Evolutionary conservation across 2,329 filamentous ascomycete genomes (phyloP), one percentile per base, ranked within the genome.

Genomic region (Penicillium paneum): DNA sequence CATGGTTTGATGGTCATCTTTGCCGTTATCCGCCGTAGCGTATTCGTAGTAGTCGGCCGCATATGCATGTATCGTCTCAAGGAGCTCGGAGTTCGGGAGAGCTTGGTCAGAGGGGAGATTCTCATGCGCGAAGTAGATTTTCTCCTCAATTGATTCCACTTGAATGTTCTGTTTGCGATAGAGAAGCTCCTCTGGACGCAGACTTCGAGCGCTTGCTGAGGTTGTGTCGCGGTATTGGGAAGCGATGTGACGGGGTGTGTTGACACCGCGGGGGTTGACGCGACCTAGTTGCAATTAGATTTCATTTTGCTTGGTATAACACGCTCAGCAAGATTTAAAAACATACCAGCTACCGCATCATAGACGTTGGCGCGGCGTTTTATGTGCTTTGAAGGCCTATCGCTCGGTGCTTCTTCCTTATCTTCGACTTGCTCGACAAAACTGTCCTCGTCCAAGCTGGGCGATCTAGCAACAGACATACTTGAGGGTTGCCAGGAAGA

Each of bases 141-240:
- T 80, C 55, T 77, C 74, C 64, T 84, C 81, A 54, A 78, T 73
- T 55, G 79, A 81, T 38, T 80, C 75, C 1, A 71, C 67, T 13
- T 80, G 80, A 3, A 81, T 81, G 48, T 76, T 75, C 46, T 71
- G 70, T 42, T 76, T 75, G 44, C 80, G 79, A 64, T 83, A 83
- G 2, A 86, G 74, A 5, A 83, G 76, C 61, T 86, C 82, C 58
- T 86, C 83, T 3, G 84, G 82, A 0, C 78, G 75, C 3, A 82
- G 64, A 3, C 78, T 68, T 11, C 63, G 71, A 61, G 52, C 64
- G 35, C 67, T 67, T 24, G 71, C 69, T 15, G 74, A 74, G 10
- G 66, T 54, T 42, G 67, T 71, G 53, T 71, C 68, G 38, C 67
- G 71, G 55, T 68, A 64, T 52, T 59, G 65, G 10, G 69, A 71